Conservation (phyloP, 2,329 filamentous ascomycete species). For the Laburnicola sp. region DNA sequence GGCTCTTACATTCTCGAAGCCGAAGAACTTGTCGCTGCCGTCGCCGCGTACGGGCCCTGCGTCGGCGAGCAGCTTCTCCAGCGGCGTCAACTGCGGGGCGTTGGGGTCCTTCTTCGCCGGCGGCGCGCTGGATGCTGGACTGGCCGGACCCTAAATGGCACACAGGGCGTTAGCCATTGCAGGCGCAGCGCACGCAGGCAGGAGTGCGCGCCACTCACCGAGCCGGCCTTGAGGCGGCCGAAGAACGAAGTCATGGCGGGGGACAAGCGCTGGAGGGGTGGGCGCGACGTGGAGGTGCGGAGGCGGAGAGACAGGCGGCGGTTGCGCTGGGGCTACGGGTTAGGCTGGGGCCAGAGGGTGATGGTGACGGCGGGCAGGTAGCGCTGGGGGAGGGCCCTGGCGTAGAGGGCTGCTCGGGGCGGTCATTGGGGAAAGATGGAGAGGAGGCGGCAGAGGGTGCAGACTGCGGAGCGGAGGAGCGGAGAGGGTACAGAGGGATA, state of each 20-base stretch:
- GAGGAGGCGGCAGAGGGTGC: slow-evolving; percentile 2
- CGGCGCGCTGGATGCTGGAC: slow-evolving; percentile 50
- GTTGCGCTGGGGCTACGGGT: slow-evolving; percentile 6
- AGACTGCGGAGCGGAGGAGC: too few relatives aligned
- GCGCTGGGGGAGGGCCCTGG: neutral
- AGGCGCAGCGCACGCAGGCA: slow-evolving; percentile 8
- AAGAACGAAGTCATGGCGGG: slow-evolving; percentile 57
- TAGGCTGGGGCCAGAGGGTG: slow-evolving; percentile 2
- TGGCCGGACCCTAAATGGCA: slow-evolving; percentile 50
- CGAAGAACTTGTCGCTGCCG: slow-evolving; percentile 97
- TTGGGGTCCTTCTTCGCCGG: slow-evolving; percentile 63
- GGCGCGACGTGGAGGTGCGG: slow-evolving; percentile 14
- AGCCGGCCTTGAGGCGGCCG: slow-evolving; percentile 55
- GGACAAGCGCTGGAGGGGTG: slow-evolving; percentile 13
- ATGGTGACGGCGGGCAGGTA: neutral
- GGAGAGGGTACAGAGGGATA: neutral
- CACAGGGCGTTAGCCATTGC: slow-evolving; percentile 26
- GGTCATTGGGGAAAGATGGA: slow-evolving; percentile 6
- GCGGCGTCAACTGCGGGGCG: slow-evolving; percentile 59
- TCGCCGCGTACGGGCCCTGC: slow-evolving; percentile 79
- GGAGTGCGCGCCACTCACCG: slow-evolving; percentile 42
- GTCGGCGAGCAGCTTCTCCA: slow-evolving; percentile 80
- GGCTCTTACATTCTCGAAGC: slow-evolving; percentile 87
- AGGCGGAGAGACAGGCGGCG: slow-evolving; percentile 15
- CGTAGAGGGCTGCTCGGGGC: neutral